Base-by-base conservation (phyloP, 2,329 filamentous ascomycete genomes). In the Tolypocladium nubicola region DNA sequence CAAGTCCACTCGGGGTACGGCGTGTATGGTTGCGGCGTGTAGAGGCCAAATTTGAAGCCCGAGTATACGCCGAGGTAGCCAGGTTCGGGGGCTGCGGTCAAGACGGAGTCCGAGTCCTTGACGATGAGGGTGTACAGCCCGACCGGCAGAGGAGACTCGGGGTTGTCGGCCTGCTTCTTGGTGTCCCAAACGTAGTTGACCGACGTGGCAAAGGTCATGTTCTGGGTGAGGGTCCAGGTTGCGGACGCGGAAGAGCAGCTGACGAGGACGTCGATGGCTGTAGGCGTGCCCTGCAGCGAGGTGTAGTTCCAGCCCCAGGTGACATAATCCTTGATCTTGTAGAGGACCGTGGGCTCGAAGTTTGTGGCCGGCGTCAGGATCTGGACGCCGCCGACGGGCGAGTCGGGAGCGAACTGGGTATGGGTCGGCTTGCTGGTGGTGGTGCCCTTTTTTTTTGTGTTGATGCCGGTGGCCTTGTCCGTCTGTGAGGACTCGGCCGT, bases 241-340 rank as follows among this genome's bases (percentile, higher is more conserved):
- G 76, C 73, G 23, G 74, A 69, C 50, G 76, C 79, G 9, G 68
- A 68, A 45, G 78, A 78, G 73, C 80, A 84, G 61, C 79, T 81
- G 39, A 83, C 74, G 58, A 85, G 68, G 16, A 87, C 73, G 61
- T 87, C 82, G 58, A 87, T 66, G 45, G 82, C 83, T 3, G 80
- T 83, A 2, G 84, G 84, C 1, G 75, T 79, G 33, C 73, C 81
- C 57, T 76, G 73, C 37, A 87, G 68, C 50, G 78, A 79, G 4
- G 84, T 87, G 73, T 86, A 87, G 71, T 86, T 86, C 83, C 83
- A 87, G 52, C 71, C 77, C 70, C 81, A 83, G 16, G 82, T 86
- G 49, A 85, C 73, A 50, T 74, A 74, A 65, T 85, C 78, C 60
- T 81, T 79, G 60, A 86, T 82, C 65, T 82, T 82, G 76, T 81